Base-by-base conservation (phyloP, 164 flowering plant genomes). In the Warburgia ugandensis region DNA sequence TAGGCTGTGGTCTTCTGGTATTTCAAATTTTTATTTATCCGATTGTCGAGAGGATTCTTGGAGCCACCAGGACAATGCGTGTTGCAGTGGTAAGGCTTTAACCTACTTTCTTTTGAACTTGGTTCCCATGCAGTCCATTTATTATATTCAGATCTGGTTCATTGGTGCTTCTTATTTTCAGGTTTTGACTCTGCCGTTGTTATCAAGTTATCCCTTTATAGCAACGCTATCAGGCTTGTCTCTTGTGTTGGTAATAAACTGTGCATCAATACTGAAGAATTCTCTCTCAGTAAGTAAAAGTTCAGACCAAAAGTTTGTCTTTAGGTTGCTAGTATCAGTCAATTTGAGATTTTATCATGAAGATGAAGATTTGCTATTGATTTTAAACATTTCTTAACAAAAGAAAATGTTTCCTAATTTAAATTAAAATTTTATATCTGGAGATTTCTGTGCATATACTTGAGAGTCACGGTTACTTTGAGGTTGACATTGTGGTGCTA, bases 211-310 rank as follows among this genome's bases (percentile, higher is more conserved):
- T 59, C 84, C 81, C 33, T 67, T 65, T 14, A 77, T 85, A 59
- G 80, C 83, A 16, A 47, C 35, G 69, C 67, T 78, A 27, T 73
- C 84, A 25, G 90, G 87, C 8, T 9, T 76, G 31, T 44, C 57
- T 22, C 84, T 80, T 28, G 9, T 51, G 2, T 3, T 80, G 12
- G 2, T 67, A 54, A 25, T 82, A 6, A 74, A 75, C 48, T 60
- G 55, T 64, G 95, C 87, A 12, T 85, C 90, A 1, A 21, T 76
- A 2, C 20, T 77, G 65, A 82, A 83, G 77, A 85, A 77, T 62
- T 63, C 68, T 32, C 26, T 84, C 21, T 59, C 79, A 39, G 89
- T 84, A 72, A 78, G 94, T 72, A 7, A 36, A 48, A 16, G 16
- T 28, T 19, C 21, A 25, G 17, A 17, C 32, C 4, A 14, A 26